These are phyloP conservation scores for Meripilus lineatus DNA, from an alignment of 1,284 basidiomycete species.

Conservation along the genomic window DNA sequence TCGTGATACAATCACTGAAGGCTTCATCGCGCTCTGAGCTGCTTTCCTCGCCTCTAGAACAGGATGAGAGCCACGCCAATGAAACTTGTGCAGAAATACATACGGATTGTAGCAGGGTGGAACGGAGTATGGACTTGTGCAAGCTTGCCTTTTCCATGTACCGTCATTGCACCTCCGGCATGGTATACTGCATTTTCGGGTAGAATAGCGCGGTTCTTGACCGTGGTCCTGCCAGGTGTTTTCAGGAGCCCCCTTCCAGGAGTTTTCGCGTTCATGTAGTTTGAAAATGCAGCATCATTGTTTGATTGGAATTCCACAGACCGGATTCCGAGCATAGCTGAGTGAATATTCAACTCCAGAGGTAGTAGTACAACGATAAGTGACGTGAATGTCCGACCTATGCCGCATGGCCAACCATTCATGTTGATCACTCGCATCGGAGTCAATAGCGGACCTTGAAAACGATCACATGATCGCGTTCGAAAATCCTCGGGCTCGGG, in stretches of 20 bases:
- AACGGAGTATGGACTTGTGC: constrained; percentile 29
- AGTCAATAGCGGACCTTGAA: too few relatives aligned
- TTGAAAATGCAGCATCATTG: constrained; percentile 16
- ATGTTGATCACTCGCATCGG: too few relatives aligned
- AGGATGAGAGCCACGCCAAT: neutral
- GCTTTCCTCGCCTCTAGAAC: constrained; percentile 19
- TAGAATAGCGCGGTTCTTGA: constrained; percentile 34
- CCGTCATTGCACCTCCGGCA: constrained; percentile 28
- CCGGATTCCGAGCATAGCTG: too few relatives aligned
- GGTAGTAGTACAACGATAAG: too few relatives aligned
- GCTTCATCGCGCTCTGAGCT: constrained; percentile 17
- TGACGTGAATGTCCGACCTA: too few relatives aligned
- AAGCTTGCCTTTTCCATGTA: constrained; percentile 41
- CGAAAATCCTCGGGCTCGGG: too few relatives aligned
- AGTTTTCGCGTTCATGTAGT: constrained; percentile 37
- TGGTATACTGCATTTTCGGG: constrained; percentile 48
- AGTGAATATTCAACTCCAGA: too few relatives aligned
- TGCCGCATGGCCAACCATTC: too few relatives aligned
- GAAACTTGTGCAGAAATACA: constrained; percentile 3
- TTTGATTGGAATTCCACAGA: too few relatives aligned
- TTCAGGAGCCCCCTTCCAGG: constrained; percentile 42
- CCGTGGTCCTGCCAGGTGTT: constrained; percentile 43
- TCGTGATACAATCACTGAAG: constrained; percentile 25
- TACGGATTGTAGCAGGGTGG: constrained; percentile 19
- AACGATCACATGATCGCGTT: too few relatives aligned